Base-by-base conservation (phyloP, 805 yeast species). In the Saccharomycopsis olivae region DNA sequence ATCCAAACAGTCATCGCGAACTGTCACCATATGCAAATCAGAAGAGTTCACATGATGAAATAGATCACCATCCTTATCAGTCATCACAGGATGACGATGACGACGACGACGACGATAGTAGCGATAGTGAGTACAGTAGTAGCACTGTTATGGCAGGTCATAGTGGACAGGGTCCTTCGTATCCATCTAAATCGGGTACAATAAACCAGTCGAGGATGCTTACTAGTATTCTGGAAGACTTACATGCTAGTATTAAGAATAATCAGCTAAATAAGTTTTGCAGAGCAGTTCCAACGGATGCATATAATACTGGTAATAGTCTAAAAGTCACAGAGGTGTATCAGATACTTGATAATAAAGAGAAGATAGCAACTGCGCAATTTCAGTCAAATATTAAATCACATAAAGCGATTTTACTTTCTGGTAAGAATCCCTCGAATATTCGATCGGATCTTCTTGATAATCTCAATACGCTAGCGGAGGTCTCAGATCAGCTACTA, bases 21-120 rank as follows among this genome's bases (percentile, higher is more conserved):
- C n/a, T n/a, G n/a, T n/a, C n/a, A n/a, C n/a, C n/a, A n/a, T n/a
- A n/a, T n/a, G n/a, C n/a, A n/a, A n/a, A n/a, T n/a, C n/a, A n/a
- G n/a, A n/a, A n/a, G n/a, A n/a, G n/a, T n/a, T n/a, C n/a, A n/a
- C n/a, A n/a, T 28, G n/a, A n/a, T n/a, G 31, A 28, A 13, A 15
- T 9, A 5, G 6, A 28, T 28, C n/a, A 9, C n/a, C 31, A n/a
- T 28, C 44, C 88, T 89, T 33, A 82, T 97, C 65, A 55, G 66
- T 35, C 97, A 96, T 52, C 78, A 16, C 11, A 15, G 11, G 18
- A 28, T 16, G 32, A 25, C 3, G n/a, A 13, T 4, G 19, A 10
- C 2, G 3, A 14, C 2, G 24, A 25, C 14, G 17, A 24, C 4
- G 17, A 27, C 5, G 38, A 35, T 17, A 10, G 15, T 2, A 15